Conservation (phyloP, 345 rosid genomes). For the Eucalyptus sideroxylon region DNA sequence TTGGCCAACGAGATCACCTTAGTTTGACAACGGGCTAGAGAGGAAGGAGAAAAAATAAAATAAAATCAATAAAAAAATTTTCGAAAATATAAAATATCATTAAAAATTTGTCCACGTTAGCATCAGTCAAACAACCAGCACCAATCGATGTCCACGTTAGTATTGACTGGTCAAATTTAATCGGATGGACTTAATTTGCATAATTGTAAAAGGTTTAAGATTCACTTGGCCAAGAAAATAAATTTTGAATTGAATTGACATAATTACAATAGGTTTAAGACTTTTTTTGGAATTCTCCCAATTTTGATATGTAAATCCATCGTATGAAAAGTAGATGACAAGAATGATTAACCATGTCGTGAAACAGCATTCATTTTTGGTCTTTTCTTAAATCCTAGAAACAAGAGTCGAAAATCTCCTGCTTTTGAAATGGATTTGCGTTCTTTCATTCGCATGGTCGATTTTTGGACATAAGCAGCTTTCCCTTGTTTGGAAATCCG, state of each 20-base stretch:
- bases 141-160: too few relatives aligned
- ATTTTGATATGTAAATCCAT: neutral
- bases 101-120: too few relatives aligned
- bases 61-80: too few relatives aligned
- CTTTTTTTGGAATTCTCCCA: too few relatives aligned
- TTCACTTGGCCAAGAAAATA: too few relatives aligned
- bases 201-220: too few relatives aligned
- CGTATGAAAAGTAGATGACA: neutral
- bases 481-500: neutral
- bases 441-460: neutral
- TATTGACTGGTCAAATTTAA: too few relatives aligned
- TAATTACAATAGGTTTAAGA: too few relatives aligned
- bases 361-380: neutral
- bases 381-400: neutral
- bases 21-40: too few relatives aligned
- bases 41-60: too few relatives aligned
- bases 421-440: neutral
- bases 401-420: neutral
- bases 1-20: too few relatives aligned
- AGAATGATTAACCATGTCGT: neutral
- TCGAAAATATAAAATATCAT: too few relatives aligned
- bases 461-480: neutral
- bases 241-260: rapidly evolving
- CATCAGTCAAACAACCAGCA: rapidly evolving
- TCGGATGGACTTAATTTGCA: rapidly evolving